Base-by-base conservation (phyloP, 345 rosid genomes). In the Eutrema japonicum region DNA sequence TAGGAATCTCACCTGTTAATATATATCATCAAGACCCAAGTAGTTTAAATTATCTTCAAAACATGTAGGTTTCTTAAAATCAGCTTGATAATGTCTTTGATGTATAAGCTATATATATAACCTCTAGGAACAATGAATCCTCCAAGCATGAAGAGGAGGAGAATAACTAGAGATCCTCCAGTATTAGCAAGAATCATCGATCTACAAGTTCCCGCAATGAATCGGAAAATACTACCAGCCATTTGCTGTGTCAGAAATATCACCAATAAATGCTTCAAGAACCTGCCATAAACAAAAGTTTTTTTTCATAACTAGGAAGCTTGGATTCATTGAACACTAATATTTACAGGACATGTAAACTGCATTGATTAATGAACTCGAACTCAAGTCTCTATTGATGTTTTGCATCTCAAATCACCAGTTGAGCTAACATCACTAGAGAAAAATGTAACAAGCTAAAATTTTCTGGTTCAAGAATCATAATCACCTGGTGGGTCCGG, bases 181-280 rank as follows among this genome's bases (percentile, higher is more conserved):
- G 96, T 89, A 66, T 83, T 87, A 14, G 99, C 87, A 66, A 95
- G 82, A 64, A 90, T 88, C 90, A 89, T 86, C 1, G 96, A 82
- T 79, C 89, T 87, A 72, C 96, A 92, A 8, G 81, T 68, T 57
- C 81, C 93, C 7, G 96, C 87, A 46, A 72, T 91, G 40, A 91
- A 79, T 78, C 89, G 74, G 50, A 95, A 95, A 26, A 88, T 54
- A 18, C 86, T 88, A 36, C 87, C 82, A 33, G 97, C 99, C 96
- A 88, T 87, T 83, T 92, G 97, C 33, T 95, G 97, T 64, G 85
- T 77, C 68, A 86, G 61, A 61, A 89, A 89, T 33, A 92, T 74
- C 81, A 87, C 30, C 57, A 89, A 55, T 4, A 90, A 66, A 36
- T 87, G 85, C 91, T 95, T 95, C 80, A 92, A 88, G 72, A 95